Evolutionary conservation across 441 rosid species (phyloP), one percentile per base, ranked within the genome.

Genomic region (Omphalea diandra): DNA sequence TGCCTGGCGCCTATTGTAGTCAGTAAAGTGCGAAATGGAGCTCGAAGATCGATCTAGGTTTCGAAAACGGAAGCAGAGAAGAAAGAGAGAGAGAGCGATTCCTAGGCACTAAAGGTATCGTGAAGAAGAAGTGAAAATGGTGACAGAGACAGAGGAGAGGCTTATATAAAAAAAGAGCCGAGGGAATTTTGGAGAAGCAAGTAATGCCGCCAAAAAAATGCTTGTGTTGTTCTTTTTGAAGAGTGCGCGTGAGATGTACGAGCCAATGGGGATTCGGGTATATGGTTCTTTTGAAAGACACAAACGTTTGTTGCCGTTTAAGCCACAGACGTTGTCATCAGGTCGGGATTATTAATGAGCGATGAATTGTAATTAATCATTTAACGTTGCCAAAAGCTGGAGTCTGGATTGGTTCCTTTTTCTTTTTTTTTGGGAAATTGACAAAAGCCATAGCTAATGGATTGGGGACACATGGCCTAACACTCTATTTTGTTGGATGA

Each of bases 181-280:
- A 59, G 35, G 49, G n/a, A 20, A 71, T 14, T 6, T 32, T 3
- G 68, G 69, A 7, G 58, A 53, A 8, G 22, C 80, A 68, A 67
- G 68, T 69, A 64, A 62, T 72, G 76, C 81, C 86, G 83, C 82
- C 79, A 78, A 76, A 80, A 74, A 41, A 7, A 26, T 5, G 57
- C 14, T n/a, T 46, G 17, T 10, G 1, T 3, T 32, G n/a, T 35
- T 26, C 38, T 26, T 58, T 33, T n/a, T n/a, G n/a, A 32, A 8
- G 44, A 20, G 3, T 2, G 73, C 9, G 63, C 81, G 83, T 79
- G 83, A 9, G 0, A 5, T 1, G 0, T 69, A 75, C 83, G 68
- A 17, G 2, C 70, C 81, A 76, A 70, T 78, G 27, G 18, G 15
- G 10, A 47, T 26, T 55, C 7, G 59, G 12, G 7, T 26, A 27